Evolutionary conservation across 2,329 filamentous ascomycete genomes (phyloP), one percentile per base, ranked within the genome.

Genomic region (Clarireedia paspali): DNA sequence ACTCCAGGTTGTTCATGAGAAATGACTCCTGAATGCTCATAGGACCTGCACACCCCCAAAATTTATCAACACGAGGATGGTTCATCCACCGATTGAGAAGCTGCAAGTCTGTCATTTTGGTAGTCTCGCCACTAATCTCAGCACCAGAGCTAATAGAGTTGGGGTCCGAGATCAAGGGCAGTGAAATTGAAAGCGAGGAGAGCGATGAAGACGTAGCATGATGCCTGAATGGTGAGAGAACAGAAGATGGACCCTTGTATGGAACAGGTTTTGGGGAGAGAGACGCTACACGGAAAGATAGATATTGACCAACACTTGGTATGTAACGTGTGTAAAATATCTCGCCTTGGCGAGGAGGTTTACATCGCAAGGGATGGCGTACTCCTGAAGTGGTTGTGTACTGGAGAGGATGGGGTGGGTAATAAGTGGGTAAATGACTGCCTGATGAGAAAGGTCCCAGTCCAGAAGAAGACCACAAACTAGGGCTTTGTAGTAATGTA

Each of bases 271-370:
- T 78, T 1, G 80, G 70, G 36, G 85, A 85, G 5, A 87, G 73
- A 0, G 86, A 89, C 0, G 91, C 91, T 0, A 94, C 85, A 20
- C 94, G 85, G 73, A 99, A 95, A 0, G 89, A 91, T 7, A 99
- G 79, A 62, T 91, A 96, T 68, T 95, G 89, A 5, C 82, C 82
- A 2, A 91, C 75, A 47, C 87, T 92, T 0, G 89, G 89, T 15
- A 97, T 77, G 69, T 87, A 96, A 53, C 94, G 87, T 0, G 85
- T 87, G 70, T 99, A 99, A 66, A 99, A 92, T 0, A 89, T 83
- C 66, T 96, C 90, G 14, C 91, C 91, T 77, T 95, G 91, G 2
- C 89, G 84, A 1, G 91, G 89, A 0, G 92, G 91, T 68, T 95
- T 96, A 1, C 89, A 87, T 0, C 94, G 84, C 44, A 95, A 75